Conservation (phyloP, 495 filamentous ascomycete species). For the Aspergillus biplanus region DNA sequence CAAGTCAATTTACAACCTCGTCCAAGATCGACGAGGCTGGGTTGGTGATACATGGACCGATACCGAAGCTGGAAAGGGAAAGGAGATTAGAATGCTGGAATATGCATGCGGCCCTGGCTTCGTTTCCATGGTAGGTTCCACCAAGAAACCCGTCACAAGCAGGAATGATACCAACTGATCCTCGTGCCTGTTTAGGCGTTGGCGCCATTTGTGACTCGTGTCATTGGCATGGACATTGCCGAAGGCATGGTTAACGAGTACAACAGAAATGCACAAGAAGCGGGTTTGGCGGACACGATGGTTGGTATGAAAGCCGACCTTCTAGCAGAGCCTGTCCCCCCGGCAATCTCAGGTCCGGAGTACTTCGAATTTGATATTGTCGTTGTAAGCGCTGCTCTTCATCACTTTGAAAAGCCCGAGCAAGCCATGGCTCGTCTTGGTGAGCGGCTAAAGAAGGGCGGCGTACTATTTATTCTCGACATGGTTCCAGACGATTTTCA, state of each 20-base stretch:
- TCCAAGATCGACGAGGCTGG: constrained; percentile 58
- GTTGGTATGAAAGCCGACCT: constrained; percentile 64
- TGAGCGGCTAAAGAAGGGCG: constrained; percentile 62
- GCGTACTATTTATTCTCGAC: constrained; percentile 68
- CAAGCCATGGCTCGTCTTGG: constrained; percentile 59
- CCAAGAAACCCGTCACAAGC: background rate
- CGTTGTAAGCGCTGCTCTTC: constrained; percentile 67
- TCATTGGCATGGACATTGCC: constrained; percentile 68
- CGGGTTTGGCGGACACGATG: constrained; percentile 55
- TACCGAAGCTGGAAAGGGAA: constrained; percentile 38
- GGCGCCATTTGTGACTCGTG: constrained; percentile 61
- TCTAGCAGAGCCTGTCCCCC: constrained; percentile 40
- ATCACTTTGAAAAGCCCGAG: constrained; percentile 70
- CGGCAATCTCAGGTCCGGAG: constrained; percentile 47
- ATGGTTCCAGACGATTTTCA: constrained; percentile 50
- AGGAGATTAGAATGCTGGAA: constrained; percentile 64
- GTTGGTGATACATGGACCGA: constrained; percentile 62
- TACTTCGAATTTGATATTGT: constrained; percentile 66
- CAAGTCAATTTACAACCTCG: constrained; percentile 39
- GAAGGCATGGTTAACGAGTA: constrained; percentile 66
- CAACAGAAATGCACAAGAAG: constrained; percentile 45
- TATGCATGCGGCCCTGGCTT: constrained; percentile 77
- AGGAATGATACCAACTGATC: background rate
- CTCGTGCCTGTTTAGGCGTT: constrained; percentile 45
- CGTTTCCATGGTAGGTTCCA: constrained; percentile 54